phyloP scores from a whole-genome alignment of 108 stramenopile genomes.

The Nannochloropsis granulata region DNA sequence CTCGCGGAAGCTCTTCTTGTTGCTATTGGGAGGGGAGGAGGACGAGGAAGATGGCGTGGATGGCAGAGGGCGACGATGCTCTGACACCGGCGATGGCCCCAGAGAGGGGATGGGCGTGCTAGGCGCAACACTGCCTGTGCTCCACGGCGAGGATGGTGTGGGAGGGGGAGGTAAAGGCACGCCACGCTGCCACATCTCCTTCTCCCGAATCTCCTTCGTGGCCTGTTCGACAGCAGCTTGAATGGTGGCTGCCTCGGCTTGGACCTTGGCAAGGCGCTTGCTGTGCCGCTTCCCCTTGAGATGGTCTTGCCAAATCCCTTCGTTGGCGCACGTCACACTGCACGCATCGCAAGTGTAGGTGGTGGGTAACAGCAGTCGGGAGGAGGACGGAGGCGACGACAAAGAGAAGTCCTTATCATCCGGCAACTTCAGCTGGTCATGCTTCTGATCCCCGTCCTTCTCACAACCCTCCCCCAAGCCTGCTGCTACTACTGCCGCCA shows the following conservation, averaged over 20 bases:
- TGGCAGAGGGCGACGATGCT: not conserved
- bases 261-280: not conserved
- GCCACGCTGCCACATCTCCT: not conserved
- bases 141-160: too few species aligned
- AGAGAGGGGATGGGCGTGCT: not conserved
- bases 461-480: not conserved
- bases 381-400: not conserved
- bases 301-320: slow-evolving; percentile 9
- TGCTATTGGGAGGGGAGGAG: not conserved
- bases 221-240: not conserved
- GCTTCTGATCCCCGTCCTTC: not conserved
- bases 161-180: not conserved
- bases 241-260: not conserved
- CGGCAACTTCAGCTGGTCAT: not conserved
- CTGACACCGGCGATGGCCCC: not conserved
- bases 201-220: slow-evolving; percentile 1
- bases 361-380: not conserved
- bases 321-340: slow-evolving; percentile 3
- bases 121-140: not conserved
- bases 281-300: slow-evolving; percentile 20
- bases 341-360: slow-evolving; percentile 11
- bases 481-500: not conserved
- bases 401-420: not conserved
- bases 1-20: slow-evolving; percentile 10
- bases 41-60: not conserved